phyloP scores from a whole-genome alignment of 345 rosid genomes.

The Brassica rapa region DNA sequence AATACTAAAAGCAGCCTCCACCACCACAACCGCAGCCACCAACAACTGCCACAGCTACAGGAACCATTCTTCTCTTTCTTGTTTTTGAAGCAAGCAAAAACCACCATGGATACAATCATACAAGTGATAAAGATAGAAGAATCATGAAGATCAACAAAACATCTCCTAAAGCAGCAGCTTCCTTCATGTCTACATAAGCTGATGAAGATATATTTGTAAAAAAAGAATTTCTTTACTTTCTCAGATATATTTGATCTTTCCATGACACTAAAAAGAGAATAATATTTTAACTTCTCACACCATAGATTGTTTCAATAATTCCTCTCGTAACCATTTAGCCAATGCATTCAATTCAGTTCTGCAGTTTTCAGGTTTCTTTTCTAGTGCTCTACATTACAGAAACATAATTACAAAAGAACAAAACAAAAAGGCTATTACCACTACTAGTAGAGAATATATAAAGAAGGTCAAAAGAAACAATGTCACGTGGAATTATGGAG shows the following conservation, averaged over 20 bases:
- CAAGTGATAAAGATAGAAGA: slow-evolving; percentile 13
- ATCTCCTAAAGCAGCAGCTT: slow-evolving; percentile 2
- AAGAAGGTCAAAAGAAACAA: slow-evolving; percentile 7
- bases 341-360: slow-evolving; percentile 1
- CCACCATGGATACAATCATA: slow-evolving; percentile 13
- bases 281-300: slow-evolving; percentile 1
- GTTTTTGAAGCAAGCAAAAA: slow-evolving; percentile 5
- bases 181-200: not conserved
- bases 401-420: slow-evolving; percentile 15
- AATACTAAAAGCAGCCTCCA: not conserved
- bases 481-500: slow-evolving; percentile 28
- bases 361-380: slow-evolving; percentile 27
- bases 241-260: slow-evolving; percentile 13
- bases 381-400: slow-evolving; percentile 17
- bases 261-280: slow-evolving; percentile 10
- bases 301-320: not conserved
- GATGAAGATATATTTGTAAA: no score
- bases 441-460: not conserved
- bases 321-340: not conserved
- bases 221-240: not conserved
- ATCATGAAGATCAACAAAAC: slow-evolving; percentile 17
- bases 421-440: not conserved
- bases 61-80: slow-evolving; percentile 6
- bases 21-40: not conserved
- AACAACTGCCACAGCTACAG: not conserved